A percentile compares a stretch with the other conserved stretches of the same genome.
Conservation (phyloP, 495 filamentous ascomycete genomes). For the Aspergillus sclerotiicarbonarius region DNA sequence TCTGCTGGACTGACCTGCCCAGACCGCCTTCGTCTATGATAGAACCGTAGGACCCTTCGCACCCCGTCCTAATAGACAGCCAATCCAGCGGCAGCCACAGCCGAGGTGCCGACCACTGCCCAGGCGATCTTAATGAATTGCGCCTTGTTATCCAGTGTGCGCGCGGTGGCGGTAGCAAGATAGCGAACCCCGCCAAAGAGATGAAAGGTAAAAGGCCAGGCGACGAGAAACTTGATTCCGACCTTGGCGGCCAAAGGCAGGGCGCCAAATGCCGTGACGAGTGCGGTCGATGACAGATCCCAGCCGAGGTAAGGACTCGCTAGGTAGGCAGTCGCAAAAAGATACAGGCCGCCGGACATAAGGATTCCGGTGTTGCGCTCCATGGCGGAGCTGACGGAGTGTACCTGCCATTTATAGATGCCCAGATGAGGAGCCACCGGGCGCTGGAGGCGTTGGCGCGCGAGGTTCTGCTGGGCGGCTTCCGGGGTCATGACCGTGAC, state of each 20-base stretch:
- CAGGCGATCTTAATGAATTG: background rate
- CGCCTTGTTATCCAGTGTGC: background rate
- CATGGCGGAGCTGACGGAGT: slow-evolving; percentile 64
- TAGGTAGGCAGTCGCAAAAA: slow-evolving; percentile 66
- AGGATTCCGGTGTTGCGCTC: slow-evolving; percentile 67
- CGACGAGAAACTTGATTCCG: slow-evolving; percentile 57
- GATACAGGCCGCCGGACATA: slow-evolving; percentile 65
- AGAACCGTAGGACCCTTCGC: too few species aligned
- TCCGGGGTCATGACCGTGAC: background rate
- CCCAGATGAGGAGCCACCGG: slow-evolving; percentile 74
- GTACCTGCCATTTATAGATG: slow-evolving; percentile 75
- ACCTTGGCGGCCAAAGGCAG: slow-evolving; percentile 60
- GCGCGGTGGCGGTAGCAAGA: slow-evolving; percentile 34
- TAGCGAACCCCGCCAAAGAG: slow-evolving; percentile 70
- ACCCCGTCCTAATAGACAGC: background rate
- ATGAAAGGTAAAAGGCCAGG: slow-evolving; percentile 75
- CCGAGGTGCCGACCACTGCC: background rate
- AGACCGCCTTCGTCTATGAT: too few species aligned
- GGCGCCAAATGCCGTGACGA: slow-evolving; percentile 63
- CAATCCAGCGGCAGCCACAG: background rate
- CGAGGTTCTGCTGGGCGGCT: slow-evolving; percentile 50
- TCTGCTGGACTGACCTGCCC: too few species aligned
- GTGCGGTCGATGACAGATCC: slow-evolving; percentile 36
- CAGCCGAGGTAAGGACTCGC: slow-evolving; percentile 52
- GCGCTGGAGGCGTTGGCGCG: slow-evolving; percentile 66